Conservation (phyloP, 805 yeast species). For the Sugiyamaella americana region DNA sequence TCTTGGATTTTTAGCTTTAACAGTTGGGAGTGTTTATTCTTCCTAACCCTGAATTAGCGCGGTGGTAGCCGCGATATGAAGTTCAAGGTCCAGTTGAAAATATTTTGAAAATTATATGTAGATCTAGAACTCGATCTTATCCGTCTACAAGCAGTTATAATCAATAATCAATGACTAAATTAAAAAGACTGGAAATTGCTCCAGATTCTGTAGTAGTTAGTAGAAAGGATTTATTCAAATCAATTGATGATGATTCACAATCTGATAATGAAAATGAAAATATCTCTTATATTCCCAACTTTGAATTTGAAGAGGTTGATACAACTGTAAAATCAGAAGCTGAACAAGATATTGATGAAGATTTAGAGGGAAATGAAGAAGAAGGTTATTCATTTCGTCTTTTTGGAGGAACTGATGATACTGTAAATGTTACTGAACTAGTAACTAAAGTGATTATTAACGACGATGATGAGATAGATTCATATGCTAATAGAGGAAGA, state of each 20-base stretch:
- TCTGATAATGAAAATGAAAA: neutral
- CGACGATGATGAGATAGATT: slow-evolving; percentile 8
- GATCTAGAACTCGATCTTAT: too few species aligned
- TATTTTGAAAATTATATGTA: too few species aligned
- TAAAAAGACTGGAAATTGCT: neutral
- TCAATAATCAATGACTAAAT: too few species aligned
- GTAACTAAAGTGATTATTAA: neutral
- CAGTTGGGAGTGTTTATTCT: too few species aligned
- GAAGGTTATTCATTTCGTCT: slow-evolving; percentile 15
- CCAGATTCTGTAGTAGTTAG: neutral
- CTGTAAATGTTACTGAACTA: neutral
- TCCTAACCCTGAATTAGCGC: too few species aligned
- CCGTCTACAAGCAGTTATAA: too few species aligned
- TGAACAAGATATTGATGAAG: neutral
- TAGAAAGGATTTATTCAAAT: neutral
- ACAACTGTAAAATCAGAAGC: neutral
- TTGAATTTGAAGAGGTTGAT: neutral
- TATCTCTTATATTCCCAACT: neutral
- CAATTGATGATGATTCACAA: neutral
- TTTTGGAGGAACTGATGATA: slow-evolving; percentile 9
- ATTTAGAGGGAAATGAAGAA: slow-evolving; percentile 4
- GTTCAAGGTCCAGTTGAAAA: too few species aligned
- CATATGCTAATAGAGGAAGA: slow-evolving; percentile 10
- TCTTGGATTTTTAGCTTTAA: too few species aligned
- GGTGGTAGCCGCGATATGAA: too few species aligned